Evolutionary conservation across 176 grass and related monocot species (phyloP).

Genomic region (Paspalum vaginatum): DNA sequence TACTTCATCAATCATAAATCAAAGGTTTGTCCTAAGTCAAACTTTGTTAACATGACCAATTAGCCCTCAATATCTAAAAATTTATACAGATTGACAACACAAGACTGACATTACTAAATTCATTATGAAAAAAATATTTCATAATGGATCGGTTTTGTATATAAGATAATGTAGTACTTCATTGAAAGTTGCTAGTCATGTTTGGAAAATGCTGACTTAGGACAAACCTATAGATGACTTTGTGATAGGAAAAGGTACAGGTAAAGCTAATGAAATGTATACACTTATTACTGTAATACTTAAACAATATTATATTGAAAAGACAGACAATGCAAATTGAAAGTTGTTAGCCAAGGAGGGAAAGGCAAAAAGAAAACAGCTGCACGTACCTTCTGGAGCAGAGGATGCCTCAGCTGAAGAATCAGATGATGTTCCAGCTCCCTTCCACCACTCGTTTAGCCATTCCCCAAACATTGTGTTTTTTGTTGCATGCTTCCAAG

Average conservation of each 20-base stretch:
- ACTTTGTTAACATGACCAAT: neutral
- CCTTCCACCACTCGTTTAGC: conserved; percentile 99
- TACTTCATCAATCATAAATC: neutral
- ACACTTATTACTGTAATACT: neutral
- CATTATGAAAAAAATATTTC: neutral
- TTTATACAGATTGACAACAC: neutral
- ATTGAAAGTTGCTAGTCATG: neutral
- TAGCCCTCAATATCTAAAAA: neutral
- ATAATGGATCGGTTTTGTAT: neutral
- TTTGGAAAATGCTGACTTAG: neutral
- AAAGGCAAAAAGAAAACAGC: conserved; percentile 36
- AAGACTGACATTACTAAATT: no score
- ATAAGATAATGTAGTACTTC: neutral
- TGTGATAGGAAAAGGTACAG: neutral
- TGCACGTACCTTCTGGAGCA: conserved; percentile 56
- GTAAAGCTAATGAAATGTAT: conserved; percentile 2
- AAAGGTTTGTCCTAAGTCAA: neutral
- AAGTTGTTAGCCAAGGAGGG: neutral
- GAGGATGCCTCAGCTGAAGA: conserved; percentile 48
- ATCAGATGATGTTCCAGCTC: conserved; percentile 57
- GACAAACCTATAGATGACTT: neutral
- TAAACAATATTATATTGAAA: conserved; percentile 18
- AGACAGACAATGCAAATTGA: neutral
- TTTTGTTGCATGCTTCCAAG: conserved; percentile 90
- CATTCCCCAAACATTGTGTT: conserved; percentile 99